These are phyloP conservation scores for Rhodotorula paludigena DNA, from an alignment of 768 basidiomycete species.

Conservation along the genomic window DNA sequence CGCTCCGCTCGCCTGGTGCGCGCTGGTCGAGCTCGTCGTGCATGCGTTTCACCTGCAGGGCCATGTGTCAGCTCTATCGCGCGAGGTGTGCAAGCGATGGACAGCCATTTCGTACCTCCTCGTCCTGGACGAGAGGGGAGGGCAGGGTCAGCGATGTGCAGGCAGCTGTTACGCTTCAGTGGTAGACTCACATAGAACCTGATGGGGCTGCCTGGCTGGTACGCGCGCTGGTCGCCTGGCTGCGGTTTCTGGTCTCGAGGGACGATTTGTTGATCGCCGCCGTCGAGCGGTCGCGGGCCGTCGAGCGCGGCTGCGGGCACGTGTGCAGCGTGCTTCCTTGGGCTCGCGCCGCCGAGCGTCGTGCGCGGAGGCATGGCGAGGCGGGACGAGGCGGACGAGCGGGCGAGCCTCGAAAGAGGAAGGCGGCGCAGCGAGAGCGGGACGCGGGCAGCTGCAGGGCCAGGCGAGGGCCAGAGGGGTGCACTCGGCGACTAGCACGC, in stretches of 20 bases:
- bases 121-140: not conserved
- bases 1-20: not conserved
- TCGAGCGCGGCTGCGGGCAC: not conserved
- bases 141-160: not conserved
- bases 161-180: no score
- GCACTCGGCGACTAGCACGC: no score
- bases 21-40: slow-evolving; percentile 19
- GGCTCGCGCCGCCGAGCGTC: no score
- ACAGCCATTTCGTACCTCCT: not conserved
- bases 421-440: no score
- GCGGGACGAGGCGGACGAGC: no score
- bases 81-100: no score
- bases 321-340: not conserved
- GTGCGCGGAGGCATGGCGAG: no score
- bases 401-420: no score
- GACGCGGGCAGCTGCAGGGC: no score
- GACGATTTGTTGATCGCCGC: not conserved
- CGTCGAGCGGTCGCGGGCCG: not conserved
- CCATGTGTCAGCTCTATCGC: not conserved
- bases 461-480: no score
- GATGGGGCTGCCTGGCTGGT: slow-evolving; percentile 11
- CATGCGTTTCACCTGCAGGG: slow-evolving; percentile 30
- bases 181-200: slow-evolving; percentile 13
- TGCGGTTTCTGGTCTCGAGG: not conserved
- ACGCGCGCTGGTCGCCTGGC: not conserved